phyloP scores from a whole-genome alignment of 2,329 filamentous ascomycete species.

The Tolypocladium guangdongense region DNA sequence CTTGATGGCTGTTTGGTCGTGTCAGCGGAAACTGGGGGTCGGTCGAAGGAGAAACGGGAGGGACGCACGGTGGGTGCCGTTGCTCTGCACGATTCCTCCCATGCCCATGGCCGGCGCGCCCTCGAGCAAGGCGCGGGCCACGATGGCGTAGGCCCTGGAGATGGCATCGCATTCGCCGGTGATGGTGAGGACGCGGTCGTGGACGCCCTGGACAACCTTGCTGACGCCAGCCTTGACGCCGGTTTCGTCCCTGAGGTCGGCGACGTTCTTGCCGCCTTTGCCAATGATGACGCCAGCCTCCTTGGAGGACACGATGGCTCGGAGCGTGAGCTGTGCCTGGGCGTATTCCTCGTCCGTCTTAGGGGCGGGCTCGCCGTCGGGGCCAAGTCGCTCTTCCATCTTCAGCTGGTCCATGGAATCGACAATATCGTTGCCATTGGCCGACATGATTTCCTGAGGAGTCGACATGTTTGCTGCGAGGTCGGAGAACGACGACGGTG shows the following conservation, averaged over 20 bases:
- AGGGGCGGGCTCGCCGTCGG: slow-evolving; percentile 67
- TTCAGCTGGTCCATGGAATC: slow-evolving; percentile 56
- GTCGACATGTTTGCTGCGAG: slow-evolving; percentile 41
- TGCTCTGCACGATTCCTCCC: slow-evolving; percentile 78
- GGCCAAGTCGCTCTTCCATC: slow-evolving; percentile 54
- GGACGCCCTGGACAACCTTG: slow-evolving; percentile 96
- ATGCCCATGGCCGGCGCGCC: slow-evolving; percentile 93
- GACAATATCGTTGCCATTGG: slow-evolving; percentile 49
- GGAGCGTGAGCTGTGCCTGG: slow-evolving; percentile 80
- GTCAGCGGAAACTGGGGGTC: slow-evolving; percentile 6
- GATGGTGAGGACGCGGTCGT: slow-evolving; percentile 93
- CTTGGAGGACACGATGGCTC: slow-evolving; percentile 97
- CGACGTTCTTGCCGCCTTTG: slow-evolving; percentile 97
- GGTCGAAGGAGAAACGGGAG: neutral
- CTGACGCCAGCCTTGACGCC: slow-evolving; percentile 96
- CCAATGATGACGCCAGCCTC: slow-evolving; percentile 98
- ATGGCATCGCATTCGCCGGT: slow-evolving; percentile 83
- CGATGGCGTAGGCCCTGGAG: slow-evolving; percentile 84
- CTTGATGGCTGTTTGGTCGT: slow-evolving; percentile 62
- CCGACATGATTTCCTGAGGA: slow-evolving; percentile 43
- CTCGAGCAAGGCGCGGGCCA: slow-evolving; percentile 83
- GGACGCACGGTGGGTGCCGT: slow-evolving; percentile 78
- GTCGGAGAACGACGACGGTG: neutral
- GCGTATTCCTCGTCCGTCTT: slow-evolving; percentile 98
- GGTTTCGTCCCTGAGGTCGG: slow-evolving; percentile 92